Evolutionary conservation across 352 stramenopile genomes (phyloP), one percentile per base, ranked within the genome.

Genomic region (Phytopythium litorale): DNA sequence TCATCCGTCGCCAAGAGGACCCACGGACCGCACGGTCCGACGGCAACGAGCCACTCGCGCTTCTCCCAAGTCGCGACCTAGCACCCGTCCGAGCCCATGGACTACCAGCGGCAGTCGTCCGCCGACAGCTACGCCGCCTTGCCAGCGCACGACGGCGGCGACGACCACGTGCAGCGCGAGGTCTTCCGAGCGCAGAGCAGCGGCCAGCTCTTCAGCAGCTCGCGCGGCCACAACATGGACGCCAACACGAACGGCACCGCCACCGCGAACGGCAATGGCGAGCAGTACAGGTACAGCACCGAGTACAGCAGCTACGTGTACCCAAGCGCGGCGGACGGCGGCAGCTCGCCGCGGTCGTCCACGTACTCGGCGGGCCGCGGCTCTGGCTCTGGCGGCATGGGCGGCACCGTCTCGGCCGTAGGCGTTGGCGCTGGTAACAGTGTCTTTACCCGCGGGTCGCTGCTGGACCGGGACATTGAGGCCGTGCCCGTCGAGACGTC

Each of bases 401-500:
- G 15, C 19, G 52, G 48, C 6, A 56, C 51, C 16, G 35, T 50
- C 42, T 55, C 48, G 57, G 56, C 46, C 1, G 64, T 56, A 1
- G 50, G 33, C 18, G 50, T 40, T 25, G 60, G 23, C 43, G 21
- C 61, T 11, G 66, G 33, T 9, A 37, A 5, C 33, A 9, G 5
- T 37, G 7, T 63, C 25, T 57, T 75, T 15, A 25, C 66, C 19
- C 66, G 72, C 0, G 57, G 69, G 15, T 73, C 71, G 11, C 55
- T 79, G 56, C 11, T 67, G 35, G 71, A 74, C 7, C 62, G 68
- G 21, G 58, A 68, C 38, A 79, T 79, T 45, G 65, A 76, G 25
- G 71, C 68, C 32, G 49, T 66, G 19, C 54, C 64, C 12, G 56
- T 62, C 9, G 37, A 51, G 23, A 21, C 46, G 35, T 56, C 46